Evolutionary conservation across 2,329 filamentous ascomycete species (phyloP), one percentile per base, ranked within the genome.

Genomic region (Aspergillus sp.): DNA sequence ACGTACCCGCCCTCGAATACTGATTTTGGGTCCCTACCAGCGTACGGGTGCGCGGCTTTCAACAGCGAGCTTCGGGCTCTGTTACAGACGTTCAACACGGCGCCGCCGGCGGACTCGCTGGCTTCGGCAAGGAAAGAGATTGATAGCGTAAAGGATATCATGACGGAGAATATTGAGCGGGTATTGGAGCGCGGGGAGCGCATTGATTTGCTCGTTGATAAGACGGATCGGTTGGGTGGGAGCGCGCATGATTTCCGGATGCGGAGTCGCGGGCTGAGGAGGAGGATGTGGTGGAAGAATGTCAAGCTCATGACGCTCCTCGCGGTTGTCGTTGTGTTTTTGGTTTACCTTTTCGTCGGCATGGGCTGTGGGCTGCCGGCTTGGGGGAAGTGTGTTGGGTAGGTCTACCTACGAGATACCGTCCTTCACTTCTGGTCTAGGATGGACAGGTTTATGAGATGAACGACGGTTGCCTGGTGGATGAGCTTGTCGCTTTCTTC

Each of bases 261-360:
- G 19, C 85, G 94, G 68, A 96, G 91, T 76, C 83, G 93, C 28
- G 93, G 92, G 1, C 78, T 99, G 70, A 91, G 95, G 81, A 86
- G 96, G 74, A 86, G 90, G 79, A 98, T 99, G 95, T 99, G 95
- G 95, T 98, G 94, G 94, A 98, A 98, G 88, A 98, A 99, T 77
- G 86, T 96, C 50, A 96, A 96, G 82, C 80, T 99, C 69, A 97
- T 98, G 93, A 89, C 87, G 7, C 77, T 99, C 69, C 73, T 97
- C 49, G 92, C 93, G 1, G 79, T 95, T 34, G 82, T 84, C 31
- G 73, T 84, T 23, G 76, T 91, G 8, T 91, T 91, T 71, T 78
- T 91, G 76, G 71, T 91, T 4, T 92, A 91, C 73, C 72, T 92
- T 13, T 87, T 91, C 68, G 84, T 91, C 23, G 89, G 89, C 0